Percentiles rank a stretch among this genome's conserved stretches.
Conservation (phyloP, 305 asterid genomes). For the Fraxinus floribunda region DNA sequence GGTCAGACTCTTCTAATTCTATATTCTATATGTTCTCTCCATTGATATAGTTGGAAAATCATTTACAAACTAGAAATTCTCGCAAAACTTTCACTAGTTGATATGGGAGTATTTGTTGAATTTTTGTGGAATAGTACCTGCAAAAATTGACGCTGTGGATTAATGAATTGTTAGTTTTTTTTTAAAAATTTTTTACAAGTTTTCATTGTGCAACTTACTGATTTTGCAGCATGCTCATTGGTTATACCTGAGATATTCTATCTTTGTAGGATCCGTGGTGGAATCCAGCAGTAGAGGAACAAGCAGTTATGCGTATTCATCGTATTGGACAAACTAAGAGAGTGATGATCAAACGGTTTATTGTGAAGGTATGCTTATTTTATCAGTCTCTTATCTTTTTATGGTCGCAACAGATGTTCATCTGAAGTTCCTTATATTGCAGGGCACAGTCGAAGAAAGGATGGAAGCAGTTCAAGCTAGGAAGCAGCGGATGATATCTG, state of each 20-base stretch:
- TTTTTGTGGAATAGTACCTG: not conserved
- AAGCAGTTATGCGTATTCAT: slow-evolving; percentile 98
- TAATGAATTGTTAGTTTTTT: slow-evolving; percentile 8
- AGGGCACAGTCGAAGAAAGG: slow-evolving; percentile 95
- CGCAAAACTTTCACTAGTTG: not conserved
- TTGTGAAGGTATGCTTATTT: slow-evolving; percentile 61
- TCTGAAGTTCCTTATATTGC: slow-evolving; percentile 17
- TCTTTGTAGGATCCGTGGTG: slow-evolving; percentile 94
- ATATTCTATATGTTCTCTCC: not conserved
- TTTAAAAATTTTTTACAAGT: not conserved
- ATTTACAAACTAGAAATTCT: not conserved
- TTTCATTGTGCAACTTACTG: slow-evolving; percentile 10
- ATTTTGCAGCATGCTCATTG: not conserved
- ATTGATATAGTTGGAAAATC: not conserved
- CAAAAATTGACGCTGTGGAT: not conserved
- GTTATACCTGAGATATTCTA: not conserved
- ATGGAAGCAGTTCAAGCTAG: slow-evolving; percentile 98
- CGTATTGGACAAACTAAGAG: slow-evolving; percentile 91
- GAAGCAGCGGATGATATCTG: slow-evolving; percentile 88
- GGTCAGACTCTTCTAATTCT: not conserved
- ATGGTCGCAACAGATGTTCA: slow-evolving; percentile 13
- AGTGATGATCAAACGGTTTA: slow-evolving; percentile 74
- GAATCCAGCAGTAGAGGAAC: slow-evolving; percentile 99
- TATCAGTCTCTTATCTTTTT: not conserved
- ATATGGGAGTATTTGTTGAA: not conserved